These are phyloP conservation scores for Puccinia novopanici DNA, from an alignment of 1,284 basidiomycete species.

Conservation along the genomic window DNA sequence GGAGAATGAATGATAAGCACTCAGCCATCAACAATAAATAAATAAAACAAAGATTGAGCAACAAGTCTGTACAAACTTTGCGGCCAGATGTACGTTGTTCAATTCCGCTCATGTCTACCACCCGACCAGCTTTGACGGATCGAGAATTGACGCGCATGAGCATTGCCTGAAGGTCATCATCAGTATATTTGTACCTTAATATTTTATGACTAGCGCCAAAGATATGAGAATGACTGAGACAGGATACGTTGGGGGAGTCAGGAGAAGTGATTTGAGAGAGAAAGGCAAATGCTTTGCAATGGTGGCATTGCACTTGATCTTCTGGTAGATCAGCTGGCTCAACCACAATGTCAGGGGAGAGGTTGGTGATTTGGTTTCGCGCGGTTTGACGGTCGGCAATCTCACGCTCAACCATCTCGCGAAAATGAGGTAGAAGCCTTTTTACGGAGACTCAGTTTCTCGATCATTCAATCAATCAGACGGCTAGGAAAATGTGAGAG, in stretches of 20 bases:
- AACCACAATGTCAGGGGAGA: constrained; percentile 69
- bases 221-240: constrained; percentile 72
- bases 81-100: constrained; percentile 50
- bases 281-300: constrained; percentile 94
- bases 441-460: not conserved
- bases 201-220: constrained; percentile 35
- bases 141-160: constrained; percentile 47
- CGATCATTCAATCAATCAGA: not conserved
- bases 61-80: constrained; percentile 21
- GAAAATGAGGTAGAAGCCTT: constrained; percentile 71
- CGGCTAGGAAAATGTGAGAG: not conserved
- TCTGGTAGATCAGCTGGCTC: constrained; percentile 81
- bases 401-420: constrained; percentile 87
- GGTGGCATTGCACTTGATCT: constrained; percentile 81
- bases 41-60: not conserved
- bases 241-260: constrained; percentile 62
- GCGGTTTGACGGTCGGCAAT: constrained; percentile 66
- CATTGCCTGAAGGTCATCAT: constrained; percentile 67
- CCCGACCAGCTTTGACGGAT: constrained; percentile 48
- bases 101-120: constrained; percentile 37
- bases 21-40: constrained; percentile 13
- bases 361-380: constrained; percentile 52
- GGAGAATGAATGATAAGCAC: not conserved
- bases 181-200: constrained; percentile 78
- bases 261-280: constrained; percentile 66